These are phyloP conservation scores for Yamadazyma trypodendri DNA, from an alignment of 1,139 yeast genomes.

Conservation along the genomic window DNA sequence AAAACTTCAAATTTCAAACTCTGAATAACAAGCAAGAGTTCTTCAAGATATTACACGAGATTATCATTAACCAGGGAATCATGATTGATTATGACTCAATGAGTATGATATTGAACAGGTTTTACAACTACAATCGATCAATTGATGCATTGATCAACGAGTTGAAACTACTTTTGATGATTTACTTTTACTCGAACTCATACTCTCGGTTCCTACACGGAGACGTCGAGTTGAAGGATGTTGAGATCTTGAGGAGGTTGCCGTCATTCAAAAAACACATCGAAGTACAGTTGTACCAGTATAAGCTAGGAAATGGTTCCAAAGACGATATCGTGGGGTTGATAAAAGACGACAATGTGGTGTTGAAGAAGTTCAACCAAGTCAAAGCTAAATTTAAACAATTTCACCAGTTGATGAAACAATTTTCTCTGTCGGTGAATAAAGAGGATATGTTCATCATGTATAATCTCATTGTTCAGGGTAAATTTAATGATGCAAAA, in stretches of 20 bases:
- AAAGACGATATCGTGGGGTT: slow-evolving; percentile 10
- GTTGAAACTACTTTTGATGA: slow-evolving; percentile 64
- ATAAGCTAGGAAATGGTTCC: slow-evolving; percentile 11
- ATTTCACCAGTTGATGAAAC: slow-evolving; percentile 3
- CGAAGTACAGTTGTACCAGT: slow-evolving; percentile 20
- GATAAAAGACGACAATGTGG: slow-evolving; percentile 15
- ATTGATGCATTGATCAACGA: slow-evolving; percentile 54
- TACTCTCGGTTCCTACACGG: slow-evolving; percentile 11
- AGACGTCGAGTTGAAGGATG: slow-evolving; percentile 7
- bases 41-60: slow-evolving; percentile 34
- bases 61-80: slow-evolving; percentile 28
- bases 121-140: slow-evolving; percentile 44
- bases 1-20: slow-evolving; percentile 44
- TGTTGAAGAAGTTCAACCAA: slow-evolving; percentile 4
- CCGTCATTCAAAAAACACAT: slow-evolving; percentile 40
- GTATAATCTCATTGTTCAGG: slow-evolving; percentile 5
- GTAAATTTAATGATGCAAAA: not conserved
- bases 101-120: slow-evolving; percentile 36
- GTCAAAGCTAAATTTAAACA: not conserved
- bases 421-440: not conserved
- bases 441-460: not conserved
- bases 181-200: slow-evolving; percentile 62
- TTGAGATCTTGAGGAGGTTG: slow-evolving; percentile 28
- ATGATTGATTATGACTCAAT: slow-evolving; percentile 27
- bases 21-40: slow-evolving; percentile 42